Evolutionary conservation across 2,329 filamentous ascomycete species (phyloP).

Genomic region (Leptographium procerum): DNA sequence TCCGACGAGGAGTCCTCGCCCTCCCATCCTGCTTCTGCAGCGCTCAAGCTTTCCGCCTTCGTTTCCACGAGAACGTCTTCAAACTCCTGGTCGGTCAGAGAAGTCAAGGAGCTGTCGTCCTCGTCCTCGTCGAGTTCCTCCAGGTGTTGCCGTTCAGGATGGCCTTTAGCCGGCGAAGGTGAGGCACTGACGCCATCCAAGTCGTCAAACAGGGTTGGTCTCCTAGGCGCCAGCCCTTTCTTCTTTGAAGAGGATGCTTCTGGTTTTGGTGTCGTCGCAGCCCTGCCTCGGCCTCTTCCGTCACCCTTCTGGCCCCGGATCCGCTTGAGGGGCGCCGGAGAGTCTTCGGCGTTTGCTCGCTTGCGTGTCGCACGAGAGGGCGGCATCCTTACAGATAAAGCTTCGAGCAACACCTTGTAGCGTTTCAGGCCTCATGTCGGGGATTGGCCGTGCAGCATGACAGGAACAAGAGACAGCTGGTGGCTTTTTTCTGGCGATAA

Average conservation of each 20-base stretch:
- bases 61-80: conserved; percentile 30
- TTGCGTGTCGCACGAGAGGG: conserved; percentile 59
- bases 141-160: conserved; percentile 25
- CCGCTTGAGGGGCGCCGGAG: conserved; percentile 26
- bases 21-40: conserved; percentile 20
- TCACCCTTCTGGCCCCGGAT: conserved; percentile 17
- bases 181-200: conserved; percentile 40
- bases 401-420: background rate
- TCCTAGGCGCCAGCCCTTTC: conserved; percentile 27
- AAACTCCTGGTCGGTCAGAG: conserved; percentile 47
- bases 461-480: too few relatives aligned
- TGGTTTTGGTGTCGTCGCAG: background rate
- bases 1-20: conserved; percentile 14
- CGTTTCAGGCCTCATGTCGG: background rate
- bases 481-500: too few relatives aligned
- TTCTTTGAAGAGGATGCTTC: background rate
- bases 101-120: conserved; percentile 36
- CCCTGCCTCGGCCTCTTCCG: conserved; percentile 6
- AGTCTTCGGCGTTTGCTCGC: conserved; percentile 35
- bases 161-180: conserved; percentile 27
- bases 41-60: conserved; percentile 13
- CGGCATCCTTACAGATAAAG: conserved; percentile 22
- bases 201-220: conserved; percentile 49
- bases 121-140: conserved; percentile 13
- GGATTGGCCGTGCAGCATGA: background rate